These are phyloP conservation scores for Cercospora beticola DNA, from an alignment of 2,329 filamentous ascomycete species.

Conservation along the genomic window DNA sequence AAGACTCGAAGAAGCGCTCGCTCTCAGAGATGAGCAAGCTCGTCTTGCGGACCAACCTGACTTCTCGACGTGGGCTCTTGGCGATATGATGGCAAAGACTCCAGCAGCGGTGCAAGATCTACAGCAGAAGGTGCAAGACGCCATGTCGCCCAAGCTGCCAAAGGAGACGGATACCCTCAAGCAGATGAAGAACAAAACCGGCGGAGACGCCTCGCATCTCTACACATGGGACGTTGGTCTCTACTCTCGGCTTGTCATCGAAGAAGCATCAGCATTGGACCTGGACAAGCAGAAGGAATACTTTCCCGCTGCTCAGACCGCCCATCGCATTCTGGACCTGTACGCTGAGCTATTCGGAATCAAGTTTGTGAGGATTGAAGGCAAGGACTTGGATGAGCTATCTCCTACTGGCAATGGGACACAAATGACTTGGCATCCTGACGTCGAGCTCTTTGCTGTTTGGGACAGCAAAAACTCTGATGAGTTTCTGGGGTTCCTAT, in stretches of 20 bases:
- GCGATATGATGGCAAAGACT: conserved; percentile 79
- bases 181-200: conserved; percentile 4
- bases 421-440: conserved; percentile 18
- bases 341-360: conserved; percentile 18
- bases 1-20: conserved; percentile 69
- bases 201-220: not conserved
- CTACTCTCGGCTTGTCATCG: conserved; percentile 59
- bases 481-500: conserved; percentile 19
- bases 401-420: conserved; percentile 40
- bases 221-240: not conserved
- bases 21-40: conserved; percentile 74
- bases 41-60: conserved; percentile 71
- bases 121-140: conserved; percentile 40
- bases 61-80: conserved; percentile 71
- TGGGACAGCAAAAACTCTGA: conserved; percentile 8
- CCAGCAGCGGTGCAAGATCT: conserved; percentile 68
- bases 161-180: not conserved
- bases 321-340: conserved; percentile 14
- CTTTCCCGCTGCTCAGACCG: conserved; percentile 13
- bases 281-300: conserved; percentile 61
- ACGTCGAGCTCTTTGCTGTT: conserved; percentile 19
- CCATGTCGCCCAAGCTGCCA: not conserved
- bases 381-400: conserved; percentile 60
- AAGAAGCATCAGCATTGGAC: conserved; percentile 75
- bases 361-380: conserved; percentile 38